phyloP scores from a whole-genome alignment of 192 early-diverging fungal species.

The Coemansia asiatica region DNA sequence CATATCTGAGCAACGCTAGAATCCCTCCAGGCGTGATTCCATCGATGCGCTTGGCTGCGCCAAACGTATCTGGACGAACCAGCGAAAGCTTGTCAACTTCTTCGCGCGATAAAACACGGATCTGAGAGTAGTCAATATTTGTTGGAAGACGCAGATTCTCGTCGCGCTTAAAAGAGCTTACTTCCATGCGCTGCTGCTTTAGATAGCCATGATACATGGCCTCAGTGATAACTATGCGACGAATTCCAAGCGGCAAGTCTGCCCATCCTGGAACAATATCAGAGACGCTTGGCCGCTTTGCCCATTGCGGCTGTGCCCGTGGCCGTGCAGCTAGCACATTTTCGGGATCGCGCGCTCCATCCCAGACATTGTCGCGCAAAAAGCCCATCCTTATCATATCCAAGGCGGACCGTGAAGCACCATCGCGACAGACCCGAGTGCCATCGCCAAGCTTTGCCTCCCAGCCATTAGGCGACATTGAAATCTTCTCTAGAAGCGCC shows the following conservation, averaged over 20 bases:
- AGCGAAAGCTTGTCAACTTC: conserved; percentile 45
- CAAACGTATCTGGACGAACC: conserved; percentile 46
- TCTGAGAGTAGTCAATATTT: conserved; percentile 63
- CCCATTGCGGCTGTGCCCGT: conserved; percentile 10
- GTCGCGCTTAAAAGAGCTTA: conserved; percentile 64
- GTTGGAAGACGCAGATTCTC: conserved; percentile 63
- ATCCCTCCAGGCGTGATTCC: conserved; percentile 79
- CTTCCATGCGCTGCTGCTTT: conserved; percentile 63
- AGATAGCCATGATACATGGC: conserved; percentile 69
- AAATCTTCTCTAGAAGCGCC: conserved; percentile 52
- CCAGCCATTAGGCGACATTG: conserved; percentile 60
- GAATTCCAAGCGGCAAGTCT: conserved; percentile 55
- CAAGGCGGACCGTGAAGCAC: conserved; percentile 42
- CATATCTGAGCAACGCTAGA: conserved; percentile 65
- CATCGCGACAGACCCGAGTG: conserved; percentile 37
- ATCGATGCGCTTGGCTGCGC: conserved; percentile 77
- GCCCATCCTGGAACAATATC: conserved; percentile 60
- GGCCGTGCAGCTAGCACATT: conserved; percentile 1
- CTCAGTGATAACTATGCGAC: conserved; percentile 61
- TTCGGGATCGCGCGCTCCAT: conserved; percentile 38
- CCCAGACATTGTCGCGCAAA: conserved; percentile 44
- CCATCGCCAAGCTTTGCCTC: conserved; percentile 33
- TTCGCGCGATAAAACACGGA: conserved; percentile 49
- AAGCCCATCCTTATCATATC: conserved; percentile 57
- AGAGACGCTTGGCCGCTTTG: conserved; percentile 11